Evolutionary conservation across 306 rosid genomes (phyloP).

Genomic region (Boehmeria nivea): DNA sequence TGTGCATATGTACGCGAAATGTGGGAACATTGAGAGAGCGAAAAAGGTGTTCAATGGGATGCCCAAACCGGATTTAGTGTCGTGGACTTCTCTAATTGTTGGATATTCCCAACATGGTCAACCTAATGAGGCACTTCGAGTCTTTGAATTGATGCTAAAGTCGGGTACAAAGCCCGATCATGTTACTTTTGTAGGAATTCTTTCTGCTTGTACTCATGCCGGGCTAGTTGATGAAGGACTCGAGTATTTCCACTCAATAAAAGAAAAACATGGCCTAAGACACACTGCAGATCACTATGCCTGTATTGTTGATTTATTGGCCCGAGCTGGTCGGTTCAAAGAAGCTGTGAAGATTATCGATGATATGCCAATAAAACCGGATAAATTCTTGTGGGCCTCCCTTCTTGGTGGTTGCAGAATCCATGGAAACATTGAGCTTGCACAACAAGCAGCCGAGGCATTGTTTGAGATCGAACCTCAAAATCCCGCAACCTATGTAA

Average conservation of each 20-base stretch:
- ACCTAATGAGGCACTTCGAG: background rate
- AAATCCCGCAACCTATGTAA: slow-evolving; percentile 7
- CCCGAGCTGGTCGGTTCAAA: slow-evolving; percentile 4
- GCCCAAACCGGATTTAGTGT: slow-evolving; percentile 6
- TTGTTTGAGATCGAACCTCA: slow-evolving; percentile 11
- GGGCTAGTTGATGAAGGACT: slow-evolving; percentile 7
- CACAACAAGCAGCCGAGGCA: slow-evolving; percentile 4
- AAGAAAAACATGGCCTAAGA: background rate
- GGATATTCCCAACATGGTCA: slow-evolving; percentile 8
- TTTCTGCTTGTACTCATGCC: slow-evolving; percentile 9
- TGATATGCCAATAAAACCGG: slow-evolving; percentile 1
- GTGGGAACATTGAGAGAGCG: slow-evolving; percentile 9
- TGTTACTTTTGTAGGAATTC: slow-evolving; percentile 7
- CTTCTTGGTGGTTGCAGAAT: slow-evolving; percentile 12
- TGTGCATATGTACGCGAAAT: slow-evolving; percentile 6
- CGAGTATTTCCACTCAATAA: slow-evolving; percentile 7
- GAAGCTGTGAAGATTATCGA: slow-evolving; percentile 7
- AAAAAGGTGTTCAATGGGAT: slow-evolving; percentile 6
- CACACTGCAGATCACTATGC: slow-evolving; percentile 6
- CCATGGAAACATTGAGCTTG: slow-evolving; percentile 7
- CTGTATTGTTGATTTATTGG: slow-evolving; percentile 1
- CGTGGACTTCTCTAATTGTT: slow-evolving; percentile 7
- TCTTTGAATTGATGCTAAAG: background rate
- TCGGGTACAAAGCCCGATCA: slow-evolving; percentile 7
- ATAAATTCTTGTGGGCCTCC: slow-evolving; percentile 8